Evolutionary conservation across 805 yeast species (phyloP), one percentile per base, ranked within the genome.

Genomic region (Kodamaea hsintzibuensis): DNA sequence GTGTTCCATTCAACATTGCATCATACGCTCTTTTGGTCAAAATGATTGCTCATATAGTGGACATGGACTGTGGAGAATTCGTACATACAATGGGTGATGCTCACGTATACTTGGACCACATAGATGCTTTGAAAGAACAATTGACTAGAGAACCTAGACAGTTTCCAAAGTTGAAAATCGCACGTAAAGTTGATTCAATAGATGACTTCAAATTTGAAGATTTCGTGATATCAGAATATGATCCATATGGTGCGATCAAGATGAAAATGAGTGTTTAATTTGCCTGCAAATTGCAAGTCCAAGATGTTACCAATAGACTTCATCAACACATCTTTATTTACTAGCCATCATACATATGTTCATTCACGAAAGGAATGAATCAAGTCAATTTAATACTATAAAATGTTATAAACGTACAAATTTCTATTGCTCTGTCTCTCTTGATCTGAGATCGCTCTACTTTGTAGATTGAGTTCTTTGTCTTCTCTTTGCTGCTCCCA

Each of bases 1-100:
- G 99, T 12, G 98, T 95, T 18, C 99, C 99, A 0, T 95, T 95
- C 72, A 95, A 95, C 68, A 95, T 95, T 64, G 99, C 99, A 0
- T 91, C 98, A 0, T 95, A 95, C 67, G 96, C 99, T 0, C 76
- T 95, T 52, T 78, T 95, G 57, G 92, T 98, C 1, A 86, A 82
- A 62, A 93, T 95, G 98, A 88, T 95, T 58, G 99, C 99, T 1
- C 90, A 89, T 57, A 88, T 95, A n/a, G 91, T 91, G 44, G 96
- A 83, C 60, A 86, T 92, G 89, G 96, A 91, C 60, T 88, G 97
- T 56, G 98, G 98, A 42, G 98, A 92, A 62, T 91, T 95, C 62
- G 82, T 93, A 53, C 98, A 95, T 67, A 91, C 96, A 3, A 73
- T 95, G 84, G 99, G 99, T 19, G 99, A 95, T 70, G 89, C 97